Conservation (phyloP, 1,284 basidiomycete genomes). For the Cryptococcus hybrid region DNA sequence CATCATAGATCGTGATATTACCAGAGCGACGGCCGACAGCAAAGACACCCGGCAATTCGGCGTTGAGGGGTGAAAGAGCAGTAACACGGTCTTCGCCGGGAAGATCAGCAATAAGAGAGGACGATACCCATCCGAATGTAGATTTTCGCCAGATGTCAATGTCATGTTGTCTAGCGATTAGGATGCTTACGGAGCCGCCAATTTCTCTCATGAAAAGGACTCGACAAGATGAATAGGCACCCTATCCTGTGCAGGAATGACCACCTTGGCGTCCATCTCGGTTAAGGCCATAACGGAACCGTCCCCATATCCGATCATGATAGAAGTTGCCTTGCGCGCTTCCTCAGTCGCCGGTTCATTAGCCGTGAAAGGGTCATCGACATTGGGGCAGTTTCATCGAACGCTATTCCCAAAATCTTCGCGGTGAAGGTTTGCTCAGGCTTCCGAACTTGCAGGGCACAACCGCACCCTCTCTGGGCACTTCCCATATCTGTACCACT, state of each 20-base stretch:
- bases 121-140: slow-evolving; percentile 4
- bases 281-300: slow-evolving; percentile 4
- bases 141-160: slow-evolving; percentile 6
- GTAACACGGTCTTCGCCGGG: slow-evolving; percentile 16
- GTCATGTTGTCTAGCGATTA: not conserved
- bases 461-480: slow-evolving; percentile 12
- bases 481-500: slow-evolving; percentile 20
- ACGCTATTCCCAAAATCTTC: slow-evolving; percentile 6
- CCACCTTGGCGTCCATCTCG: not conserved
- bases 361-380: slow-evolving; percentile 7
- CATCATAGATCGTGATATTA: slow-evolving; percentile 34
- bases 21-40: slow-evolving; percentile 37
- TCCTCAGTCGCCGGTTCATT: not conserved
- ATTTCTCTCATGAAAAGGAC: not conserved
- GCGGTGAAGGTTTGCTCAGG: not conserved
- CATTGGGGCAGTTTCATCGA: slow-evolving; percentile 3
- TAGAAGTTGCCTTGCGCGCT: not conserved
- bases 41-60: slow-evolving; percentile 16
- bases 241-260: not conserved
- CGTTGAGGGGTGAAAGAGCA: slow-evolving; percentile 5
- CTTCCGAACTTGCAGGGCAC: not conserved
- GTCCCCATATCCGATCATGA: slow-evolving; percentile 7
- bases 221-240: not conserved
- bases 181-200: not conserved
- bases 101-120: slow-evolving; percentile 1